Base-by-base conservation (phyloP, 176 grass and related monocot species). In the Phoenix dactylifera region DNA sequence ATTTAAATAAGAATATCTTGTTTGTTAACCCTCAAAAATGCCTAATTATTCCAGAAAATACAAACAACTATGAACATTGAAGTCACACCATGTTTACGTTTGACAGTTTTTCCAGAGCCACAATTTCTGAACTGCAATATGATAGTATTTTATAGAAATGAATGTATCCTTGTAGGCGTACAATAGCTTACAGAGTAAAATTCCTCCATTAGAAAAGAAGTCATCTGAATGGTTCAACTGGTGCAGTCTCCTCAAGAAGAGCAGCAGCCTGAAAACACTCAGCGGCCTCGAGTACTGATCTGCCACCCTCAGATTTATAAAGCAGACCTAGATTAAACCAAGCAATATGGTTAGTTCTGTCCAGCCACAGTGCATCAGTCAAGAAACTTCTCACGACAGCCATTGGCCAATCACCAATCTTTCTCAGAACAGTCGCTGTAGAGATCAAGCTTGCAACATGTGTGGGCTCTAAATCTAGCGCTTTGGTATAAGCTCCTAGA, bases 161-260 rank as follows among this genome's bases (percentile, higher is more conserved):
- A 35, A 77, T 59, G 64, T 18, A 55, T 72, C 59, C 56, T 4
- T 52, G 75, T 55, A 62, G 54, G 24, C 63, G 57, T 71, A 80
- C 70, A 64, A 58, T 49, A 71, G 52, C 69, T 86, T 77, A 82
- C 82, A 86, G 51, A 51, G 65, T 74, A 58, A 71, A 70, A 64
- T 74, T 58, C 23, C 50, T 24, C 61, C 12, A 69, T 61, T 67
- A 76, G 50, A 64, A 23, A 44, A 15, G 23, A 57, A 74, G 67
- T 93, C 88, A 99, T 83, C 82, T 82, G 79, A 99, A 99, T 60
- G 94, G 88, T 70, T 99, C 94, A 71, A 89, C 76, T 64, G 94
- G 88, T 78, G 88, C 64, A 63, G 94, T 99, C 75, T 89, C 94
- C 81, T 93, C 88, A 74, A 99, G 94, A 76, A 89, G 51, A 30